phyloP scores from a whole-genome alignment of 2,329 filamentous ascomycete genomes.

The Chaetomium strumarium region DNA sequence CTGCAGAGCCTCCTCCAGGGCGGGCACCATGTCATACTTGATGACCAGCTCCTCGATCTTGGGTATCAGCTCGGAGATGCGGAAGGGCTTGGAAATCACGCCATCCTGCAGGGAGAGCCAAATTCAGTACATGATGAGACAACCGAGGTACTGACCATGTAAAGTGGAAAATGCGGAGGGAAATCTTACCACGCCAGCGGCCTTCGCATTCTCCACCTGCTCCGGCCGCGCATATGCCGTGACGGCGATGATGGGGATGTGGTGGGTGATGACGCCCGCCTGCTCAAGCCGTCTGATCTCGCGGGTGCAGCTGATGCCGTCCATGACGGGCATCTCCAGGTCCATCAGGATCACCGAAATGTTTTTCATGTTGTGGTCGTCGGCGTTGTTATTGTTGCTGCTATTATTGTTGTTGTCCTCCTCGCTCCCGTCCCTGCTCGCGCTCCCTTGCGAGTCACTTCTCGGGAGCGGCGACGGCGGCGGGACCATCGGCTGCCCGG shows the following conservation, averaged over 20 bases:
- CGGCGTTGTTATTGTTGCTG: slow-evolving; percentile 6
- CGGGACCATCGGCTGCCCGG: background rate
- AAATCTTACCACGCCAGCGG: slow-evolving; percentile 67
- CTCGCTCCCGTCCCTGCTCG: too few species aligned
- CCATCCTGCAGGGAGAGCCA: slow-evolving; percentile 50
- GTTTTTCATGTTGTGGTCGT: slow-evolving; percentile 36
- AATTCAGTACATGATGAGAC: background rate
- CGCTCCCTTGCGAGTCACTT: too few species aligned
- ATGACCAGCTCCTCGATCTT: slow-evolving; percentile 54
- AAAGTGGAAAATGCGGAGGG: background rate
- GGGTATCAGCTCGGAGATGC: slow-evolving; percentile 63
- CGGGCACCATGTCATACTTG: slow-evolving; percentile 15
- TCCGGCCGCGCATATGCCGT: slow-evolving; percentile 73
- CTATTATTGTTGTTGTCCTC: too few species aligned
- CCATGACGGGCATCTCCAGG: slow-evolving; percentile 76
- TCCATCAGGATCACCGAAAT: slow-evolving; percentile 72
- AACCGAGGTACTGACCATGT: background rate
- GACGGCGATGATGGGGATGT: slow-evolving; percentile 77
- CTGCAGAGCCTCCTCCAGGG: background rate
- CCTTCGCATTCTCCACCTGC: slow-evolving; percentile 65
- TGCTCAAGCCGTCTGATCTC: slow-evolving; percentile 63
- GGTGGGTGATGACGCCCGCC: slow-evolving; percentile 53
- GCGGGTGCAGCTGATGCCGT: slow-evolving; percentile 67
- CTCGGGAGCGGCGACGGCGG: too few species aligned
- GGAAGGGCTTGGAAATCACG: slow-evolving; percentile 74